Evolutionary conservation across 78 protist species (phyloP).

Genomic region (Polysphondylium violaceum): DNA sequence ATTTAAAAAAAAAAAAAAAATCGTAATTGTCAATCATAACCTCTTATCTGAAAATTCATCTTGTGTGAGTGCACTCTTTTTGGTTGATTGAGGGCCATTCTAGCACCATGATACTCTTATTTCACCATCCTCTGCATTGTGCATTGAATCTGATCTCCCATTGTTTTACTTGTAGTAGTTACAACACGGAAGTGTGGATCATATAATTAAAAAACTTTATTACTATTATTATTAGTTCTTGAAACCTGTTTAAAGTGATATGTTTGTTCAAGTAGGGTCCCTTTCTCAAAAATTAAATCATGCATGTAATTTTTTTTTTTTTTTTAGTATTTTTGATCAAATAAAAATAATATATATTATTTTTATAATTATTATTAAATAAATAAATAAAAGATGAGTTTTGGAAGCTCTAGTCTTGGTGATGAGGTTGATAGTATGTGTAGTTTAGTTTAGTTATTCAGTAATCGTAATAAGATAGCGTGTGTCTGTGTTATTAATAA

Average conservation of each 20-base stretch:
- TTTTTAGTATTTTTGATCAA: neutral
- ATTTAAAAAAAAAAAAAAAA: too few species aligned
- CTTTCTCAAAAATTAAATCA: too few species aligned
- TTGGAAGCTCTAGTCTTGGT: conserved; percentile 49
- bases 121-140: too few species aligned
- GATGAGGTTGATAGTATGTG: conserved; percentile 76
- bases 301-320: neutral
- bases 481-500: neutral
- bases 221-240: neutral
- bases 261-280: too few species aligned
- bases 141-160: neutral
- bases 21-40: too few species aligned
- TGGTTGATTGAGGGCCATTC: too few species aligned
- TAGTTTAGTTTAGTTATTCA: neutral
- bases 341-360: too few species aligned
- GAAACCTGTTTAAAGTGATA: too few species aligned
- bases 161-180: neutral
- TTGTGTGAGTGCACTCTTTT: too few species aligned
- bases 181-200: neutral
- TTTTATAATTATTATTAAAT: neutral
- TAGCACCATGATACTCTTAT: too few species aligned
- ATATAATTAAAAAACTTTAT: neutral
- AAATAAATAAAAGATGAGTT: conserved; percentile 24
- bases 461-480: neutral
- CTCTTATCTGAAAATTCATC: too few species aligned